Evolutionary conservation across 140 eudicot genomes (phyloP).

Genomic region (Flaveria floridana): DNA sequence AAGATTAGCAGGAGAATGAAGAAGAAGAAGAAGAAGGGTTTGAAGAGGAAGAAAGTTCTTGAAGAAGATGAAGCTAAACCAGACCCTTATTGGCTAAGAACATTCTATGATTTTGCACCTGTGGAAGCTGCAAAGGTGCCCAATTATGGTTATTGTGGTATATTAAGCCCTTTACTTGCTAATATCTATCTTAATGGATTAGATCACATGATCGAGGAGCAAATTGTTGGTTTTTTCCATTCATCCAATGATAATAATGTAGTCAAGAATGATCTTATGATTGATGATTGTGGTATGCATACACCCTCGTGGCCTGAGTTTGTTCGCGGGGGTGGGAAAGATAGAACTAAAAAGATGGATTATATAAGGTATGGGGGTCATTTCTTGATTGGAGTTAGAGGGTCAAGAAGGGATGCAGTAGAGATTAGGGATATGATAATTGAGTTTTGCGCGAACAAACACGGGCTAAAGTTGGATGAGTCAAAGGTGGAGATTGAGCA

Average conservation of each 20-base stretch:
- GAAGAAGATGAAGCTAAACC: slow-evolving; percentile 92
- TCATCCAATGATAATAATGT: slow-evolving; percentile 46
- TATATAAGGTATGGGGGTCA: slow-evolving; percentile 87
- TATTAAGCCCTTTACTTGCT: slow-evolving; percentile 84
- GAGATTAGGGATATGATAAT: slow-evolving; percentile 52
- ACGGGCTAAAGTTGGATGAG: slow-evolving; percentile 55
- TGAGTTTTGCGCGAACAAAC: slow-evolving; percentile 55
- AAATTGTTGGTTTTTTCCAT: slow-evolving; percentile 44
- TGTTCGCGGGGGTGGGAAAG: slow-evolving; percentile 80
- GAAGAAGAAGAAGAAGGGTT: slow-evolving; percentile 55
- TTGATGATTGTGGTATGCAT: slow-evolving; percentile 41
- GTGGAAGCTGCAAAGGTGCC: slow-evolving; percentile 85
- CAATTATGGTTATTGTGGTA: slow-evolving; percentile 80
- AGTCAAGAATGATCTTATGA: slow-evolving; percentile 38
- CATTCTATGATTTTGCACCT: slow-evolving; percentile 82
- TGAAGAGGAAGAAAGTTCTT: slow-evolving; percentile 55
- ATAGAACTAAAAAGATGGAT: slow-evolving; percentile 77
- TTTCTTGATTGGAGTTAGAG: slow-evolving; percentile 79
- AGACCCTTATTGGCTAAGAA: slow-evolving; percentile 92
- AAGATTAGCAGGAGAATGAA: slow-evolving; percentile 33
- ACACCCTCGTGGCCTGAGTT: slow-evolving; percentile 98
- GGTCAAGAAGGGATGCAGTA: slow-evolving; percentile 78
- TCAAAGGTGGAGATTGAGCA: slow-evolving; percentile 76
- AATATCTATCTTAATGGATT: slow-evolving; percentile 80
- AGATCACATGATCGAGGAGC: slow-evolving; percentile 79